A percentile compares a stretch with the other conserved stretches of the same genome.
phyloP scores from a whole-genome alignment of 345 rosid genomes.

The Aquilaria yunnanensis region DNA sequence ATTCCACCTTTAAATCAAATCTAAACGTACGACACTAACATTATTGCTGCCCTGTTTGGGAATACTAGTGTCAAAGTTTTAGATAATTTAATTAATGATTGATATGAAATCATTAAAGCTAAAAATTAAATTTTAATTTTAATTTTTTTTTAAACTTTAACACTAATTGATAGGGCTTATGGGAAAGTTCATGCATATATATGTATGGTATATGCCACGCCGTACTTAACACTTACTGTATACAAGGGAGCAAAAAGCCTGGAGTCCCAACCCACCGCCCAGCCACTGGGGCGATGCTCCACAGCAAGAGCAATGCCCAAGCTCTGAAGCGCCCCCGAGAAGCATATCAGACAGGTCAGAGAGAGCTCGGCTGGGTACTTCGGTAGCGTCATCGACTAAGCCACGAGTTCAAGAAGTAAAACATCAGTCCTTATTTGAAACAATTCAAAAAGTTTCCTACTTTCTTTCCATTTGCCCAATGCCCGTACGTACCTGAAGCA shows the following conservation, averaged over 20 bases:
- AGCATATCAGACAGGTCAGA: constrained; percentile 55
- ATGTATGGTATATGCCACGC: no score
- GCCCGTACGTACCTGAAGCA: constrained; percentile 32
- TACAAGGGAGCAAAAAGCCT: constrained; percentile 68
- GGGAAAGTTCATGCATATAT: no score
- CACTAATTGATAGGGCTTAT: no score
- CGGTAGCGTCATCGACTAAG: constrained; percentile 55
- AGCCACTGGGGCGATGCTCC: constrained; percentile 42
- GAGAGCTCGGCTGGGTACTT: constrained; percentile 60
- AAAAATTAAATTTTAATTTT: no score
- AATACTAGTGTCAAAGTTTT: no score
- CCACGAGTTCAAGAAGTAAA: not conserved
- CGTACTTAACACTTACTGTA: constrained; percentile 22
- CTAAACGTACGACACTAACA: no score
- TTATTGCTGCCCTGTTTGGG: no score
- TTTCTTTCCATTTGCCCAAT: no score
- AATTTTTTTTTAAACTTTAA: no score
- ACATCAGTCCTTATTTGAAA: not conserved
- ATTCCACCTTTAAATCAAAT: no score
- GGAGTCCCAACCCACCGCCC: constrained; percentile 71
- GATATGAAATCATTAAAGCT: no score
- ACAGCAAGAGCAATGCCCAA: constrained; percentile 29
- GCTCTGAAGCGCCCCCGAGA: constrained; percentile 57
- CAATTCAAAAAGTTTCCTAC: not conserved
- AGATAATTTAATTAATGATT: no score